Conservation (phyloP, 2,329 filamentous ascomycete species). For the Raffaelea deltoideospora region DNA sequence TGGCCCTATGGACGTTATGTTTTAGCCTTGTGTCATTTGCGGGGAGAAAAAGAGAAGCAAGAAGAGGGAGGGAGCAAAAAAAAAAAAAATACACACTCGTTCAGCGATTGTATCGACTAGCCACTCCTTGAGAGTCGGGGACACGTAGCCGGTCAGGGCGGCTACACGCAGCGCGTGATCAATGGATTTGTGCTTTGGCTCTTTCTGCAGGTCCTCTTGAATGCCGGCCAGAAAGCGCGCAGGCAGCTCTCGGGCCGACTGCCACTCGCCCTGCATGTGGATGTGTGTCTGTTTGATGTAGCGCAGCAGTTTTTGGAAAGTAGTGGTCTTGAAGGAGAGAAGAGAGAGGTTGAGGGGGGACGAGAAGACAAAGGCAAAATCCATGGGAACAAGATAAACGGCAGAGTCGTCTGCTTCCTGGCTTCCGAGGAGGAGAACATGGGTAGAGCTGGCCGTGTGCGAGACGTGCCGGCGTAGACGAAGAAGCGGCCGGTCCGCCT, state of each 20-base stretch:
- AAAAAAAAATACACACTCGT: slow-evolving; percentile 35
- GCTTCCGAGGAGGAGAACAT: slow-evolving; percentile 47
- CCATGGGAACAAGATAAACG: slow-evolving; percentile 57
- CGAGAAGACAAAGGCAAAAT: slow-evolving; percentile 68
- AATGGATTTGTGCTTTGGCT: slow-evolving; percentile 41
- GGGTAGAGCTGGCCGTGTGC: slow-evolving; percentile 59
- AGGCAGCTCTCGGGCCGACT: slow-evolving; percentile 66
- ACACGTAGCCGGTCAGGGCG: slow-evolving; percentile 68
- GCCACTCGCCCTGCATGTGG: slow-evolving; percentile 72
- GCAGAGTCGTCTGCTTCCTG: slow-evolving; percentile 22
- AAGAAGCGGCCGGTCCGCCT: slow-evolving; percentile 10
- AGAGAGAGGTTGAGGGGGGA: slow-evolving; percentile 70
- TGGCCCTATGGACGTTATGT: no score
- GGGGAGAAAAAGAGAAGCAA: slow-evolving; percentile 3
- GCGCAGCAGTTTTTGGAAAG: slow-evolving; percentile 69
- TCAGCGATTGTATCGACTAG: slow-evolving; percentile 71
- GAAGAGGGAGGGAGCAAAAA: background rate
- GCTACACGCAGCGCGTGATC: slow-evolving; percentile 70
- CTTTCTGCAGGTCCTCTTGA: slow-evolving; percentile 57
- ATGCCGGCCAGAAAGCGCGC: slow-evolving; percentile 63
- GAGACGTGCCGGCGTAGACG: slow-evolving; percentile 44
- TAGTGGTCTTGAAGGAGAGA: slow-evolving; percentile 73
- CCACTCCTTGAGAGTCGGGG: slow-evolving; percentile 68
- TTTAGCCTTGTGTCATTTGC: background rate
- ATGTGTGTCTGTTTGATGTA: slow-evolving; percentile 71